Conservation (phyloP, 148 eudicot species). For the Camellia lanceoleosa region DNA sequence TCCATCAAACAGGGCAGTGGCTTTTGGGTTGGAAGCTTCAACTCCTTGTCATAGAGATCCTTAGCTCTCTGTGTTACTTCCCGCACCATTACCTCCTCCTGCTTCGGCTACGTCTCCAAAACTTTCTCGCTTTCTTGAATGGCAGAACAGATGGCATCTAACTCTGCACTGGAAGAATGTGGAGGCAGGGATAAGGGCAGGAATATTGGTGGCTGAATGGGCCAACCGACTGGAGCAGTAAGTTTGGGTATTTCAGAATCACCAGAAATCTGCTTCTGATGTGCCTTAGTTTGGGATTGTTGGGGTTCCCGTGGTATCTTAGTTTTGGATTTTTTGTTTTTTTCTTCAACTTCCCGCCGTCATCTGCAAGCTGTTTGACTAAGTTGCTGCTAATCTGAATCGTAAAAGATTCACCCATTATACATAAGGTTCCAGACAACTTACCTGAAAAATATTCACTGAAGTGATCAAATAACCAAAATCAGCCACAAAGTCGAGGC, state of each 20-base stretch:
- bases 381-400: constrained; percentile 68
- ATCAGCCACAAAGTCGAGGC: background rate
- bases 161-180: constrained; percentile 43
- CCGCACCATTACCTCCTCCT: constrained; percentile 61
- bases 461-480: constrained; percentile 11
- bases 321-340: constrained; percentile 60
- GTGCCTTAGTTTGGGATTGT: constrained; percentile 29
- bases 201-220: constrained; percentile 57
- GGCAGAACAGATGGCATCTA: constrained; percentile 61
- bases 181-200: constrained; percentile 42
- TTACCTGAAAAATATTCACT: constrained; percentile 30
- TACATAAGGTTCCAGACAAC: constrained; percentile 21
- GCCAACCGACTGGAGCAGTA: constrained; percentile 58
- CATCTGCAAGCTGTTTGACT: constrained; percentile 60
- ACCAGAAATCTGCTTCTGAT: constrained; percentile 37
- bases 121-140: constrained; percentile 73
- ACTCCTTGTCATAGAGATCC: constrained; percentile 91
- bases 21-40: constrained; percentile 69
- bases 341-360: constrained; percentile 52
- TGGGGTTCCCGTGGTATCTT: constrained; percentile 43
- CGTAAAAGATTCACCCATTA: constrained; percentile 65
- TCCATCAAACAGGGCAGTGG: constrained; percentile 56
- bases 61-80: constrained; percentile 78
- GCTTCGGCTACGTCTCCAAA: constrained; percentile 62
- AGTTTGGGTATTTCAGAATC: constrained; percentile 38